These are phyloP conservation scores for Maudiozyma barnettii DNA, from an alignment of 805 yeast species.

Conservation along the genomic window DNA sequence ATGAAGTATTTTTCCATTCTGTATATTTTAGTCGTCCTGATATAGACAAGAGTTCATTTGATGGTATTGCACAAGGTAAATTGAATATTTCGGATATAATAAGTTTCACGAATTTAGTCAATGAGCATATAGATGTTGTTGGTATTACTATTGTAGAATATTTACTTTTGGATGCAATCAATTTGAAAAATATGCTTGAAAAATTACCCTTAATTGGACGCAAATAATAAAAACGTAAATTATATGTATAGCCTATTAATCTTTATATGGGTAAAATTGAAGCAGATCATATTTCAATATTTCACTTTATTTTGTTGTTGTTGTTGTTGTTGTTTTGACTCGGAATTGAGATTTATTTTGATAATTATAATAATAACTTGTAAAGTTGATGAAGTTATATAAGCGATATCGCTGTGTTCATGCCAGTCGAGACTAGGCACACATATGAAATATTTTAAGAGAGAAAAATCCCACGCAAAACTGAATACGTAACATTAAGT, in stretches of 20 bases:
- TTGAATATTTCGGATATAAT: background rate
- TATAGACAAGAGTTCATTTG: background rate
- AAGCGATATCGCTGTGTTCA: background rate
- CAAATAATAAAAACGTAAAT: background rate
- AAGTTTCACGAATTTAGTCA: background rate
- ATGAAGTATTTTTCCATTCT: background rate
- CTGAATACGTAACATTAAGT: no score
- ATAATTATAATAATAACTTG: no score
- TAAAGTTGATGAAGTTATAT: background rate
- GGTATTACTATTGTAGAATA: conserved; percentile 1
- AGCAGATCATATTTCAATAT: no score
- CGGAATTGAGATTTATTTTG: background rate
- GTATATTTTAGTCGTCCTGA: background rate
- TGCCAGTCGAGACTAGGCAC: no score
- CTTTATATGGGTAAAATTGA: no score
- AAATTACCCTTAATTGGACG: background rate
- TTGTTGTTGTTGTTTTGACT: no score
- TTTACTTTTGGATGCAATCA: background rate
- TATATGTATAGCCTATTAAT: no score
- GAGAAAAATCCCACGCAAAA: background rate
- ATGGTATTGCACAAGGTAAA: conserved; percentile 2
- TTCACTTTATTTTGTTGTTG: no score
- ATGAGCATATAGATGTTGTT: background rate
- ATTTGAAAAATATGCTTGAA: background rate
- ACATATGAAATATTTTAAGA: no score